These are phyloP conservation scores for Sophora flavescens DNA, from an alignment of 306 rosid species.

Conservation along the genomic window DNA sequence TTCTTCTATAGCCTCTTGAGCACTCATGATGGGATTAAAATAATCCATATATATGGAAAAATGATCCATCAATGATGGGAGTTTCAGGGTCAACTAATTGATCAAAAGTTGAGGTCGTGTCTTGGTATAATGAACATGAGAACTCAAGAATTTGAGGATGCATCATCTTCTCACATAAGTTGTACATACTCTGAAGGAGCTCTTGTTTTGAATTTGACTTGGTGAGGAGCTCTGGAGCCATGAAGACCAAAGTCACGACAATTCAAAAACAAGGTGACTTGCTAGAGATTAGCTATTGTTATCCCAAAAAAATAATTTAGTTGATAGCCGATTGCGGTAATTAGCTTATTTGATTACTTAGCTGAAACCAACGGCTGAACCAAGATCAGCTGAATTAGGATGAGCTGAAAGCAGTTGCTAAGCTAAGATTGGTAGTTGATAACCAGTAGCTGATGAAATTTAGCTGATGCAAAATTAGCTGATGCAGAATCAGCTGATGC, in stretches of 20 bases:
- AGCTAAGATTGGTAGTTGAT: too few species aligned
- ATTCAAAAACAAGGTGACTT: background rate
- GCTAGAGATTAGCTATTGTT: too few species aligned
- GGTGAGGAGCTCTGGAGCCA: background rate
- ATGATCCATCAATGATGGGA: slow-evolving; percentile 45
- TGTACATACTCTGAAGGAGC: background rate
- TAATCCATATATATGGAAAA: slow-evolving; percentile 48
- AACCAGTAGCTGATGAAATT: too few species aligned
- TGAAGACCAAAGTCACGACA: background rate
- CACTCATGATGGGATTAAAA: slow-evolving; percentile 34
- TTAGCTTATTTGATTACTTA: too few species aligned
- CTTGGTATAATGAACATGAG: slow-evolving; percentile 44
- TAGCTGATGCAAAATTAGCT: too few species aligned
- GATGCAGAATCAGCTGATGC: too few species aligned
- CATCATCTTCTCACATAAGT: slow-evolving; percentile 40
- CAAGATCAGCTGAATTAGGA: too few species aligned
- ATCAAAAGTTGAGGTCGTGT: slow-evolving; percentile 38
- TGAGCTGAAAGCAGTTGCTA: too few species aligned
- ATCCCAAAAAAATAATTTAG: too few species aligned
- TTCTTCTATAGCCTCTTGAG: slow-evolving; percentile 30
- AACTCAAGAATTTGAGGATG: slow-evolving; percentile 41
- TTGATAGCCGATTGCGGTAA: too few species aligned
- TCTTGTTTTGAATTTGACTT: background rate
- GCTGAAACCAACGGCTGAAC: too few species aligned
- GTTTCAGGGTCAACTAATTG: slow-evolving; percentile 34